These are phyloP conservation scores for Adiantum capillusveneris DNA, from an alignment of 75 land plant genomes.

Conservation along the genomic window DNA sequence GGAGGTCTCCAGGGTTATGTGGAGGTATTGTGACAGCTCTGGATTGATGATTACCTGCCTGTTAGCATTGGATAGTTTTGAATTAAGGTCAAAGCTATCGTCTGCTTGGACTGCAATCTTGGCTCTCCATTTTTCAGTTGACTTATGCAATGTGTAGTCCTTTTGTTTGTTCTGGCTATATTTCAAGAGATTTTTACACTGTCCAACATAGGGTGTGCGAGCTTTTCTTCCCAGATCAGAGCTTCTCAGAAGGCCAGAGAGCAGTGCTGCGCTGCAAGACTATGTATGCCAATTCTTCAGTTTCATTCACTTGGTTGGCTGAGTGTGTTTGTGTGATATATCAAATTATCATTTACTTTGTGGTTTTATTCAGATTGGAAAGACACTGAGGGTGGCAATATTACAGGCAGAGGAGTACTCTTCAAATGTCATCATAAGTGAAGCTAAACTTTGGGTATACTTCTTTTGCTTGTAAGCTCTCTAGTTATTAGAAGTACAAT, in stretches of 20 bases:
- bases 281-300: not conserved
- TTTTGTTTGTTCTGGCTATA: too few species aligned
- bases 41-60: too few species aligned
- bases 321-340: not conserved
- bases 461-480: too few species aligned
- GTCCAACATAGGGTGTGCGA: constrained; percentile 7
- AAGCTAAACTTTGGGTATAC: constrained; percentile 2
- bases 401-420: not conserved
- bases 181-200: too few species aligned
- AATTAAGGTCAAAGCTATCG: too few species aligned
- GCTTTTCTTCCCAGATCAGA: constrained; percentile 7
- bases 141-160: too few species aligned
- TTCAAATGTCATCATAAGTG: constrained; percentile 2
- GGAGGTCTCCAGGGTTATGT: constrained; percentile 3
- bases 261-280: not conserved
- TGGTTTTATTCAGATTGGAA: not conserved
- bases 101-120: too few species aligned
- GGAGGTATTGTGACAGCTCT: not conserved
- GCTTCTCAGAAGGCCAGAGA: constrained; percentile 2
- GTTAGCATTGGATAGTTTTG: too few species aligned
- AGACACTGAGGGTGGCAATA: not conserved
- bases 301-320: not conserved
- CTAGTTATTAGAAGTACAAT: too few species aligned
- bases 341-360: too few species aligned
- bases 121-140: not conserved